Evolutionary conservation across 169 alveolate species (phyloP).

Genomic region (Fabrea salina): DNA sequence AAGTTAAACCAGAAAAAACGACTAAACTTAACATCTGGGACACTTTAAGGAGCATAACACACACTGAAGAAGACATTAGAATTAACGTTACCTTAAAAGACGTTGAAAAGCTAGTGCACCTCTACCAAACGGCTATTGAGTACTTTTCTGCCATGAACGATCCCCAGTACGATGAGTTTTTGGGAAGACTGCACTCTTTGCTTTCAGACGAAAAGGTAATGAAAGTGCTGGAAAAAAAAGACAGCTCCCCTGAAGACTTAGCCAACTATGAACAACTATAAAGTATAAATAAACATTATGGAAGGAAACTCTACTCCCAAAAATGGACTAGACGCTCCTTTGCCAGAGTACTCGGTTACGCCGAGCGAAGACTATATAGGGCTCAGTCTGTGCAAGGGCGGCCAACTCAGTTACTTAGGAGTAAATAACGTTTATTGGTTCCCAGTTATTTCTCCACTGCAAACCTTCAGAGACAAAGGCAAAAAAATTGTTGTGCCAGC

Average conservation of each 20-base stretch:
- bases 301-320: too few species aligned
- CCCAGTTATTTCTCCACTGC: too few species aligned
- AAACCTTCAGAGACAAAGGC: too few species aligned
- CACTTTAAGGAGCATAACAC: not conserved
- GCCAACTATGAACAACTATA: not conserved
- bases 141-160: constrained; percentile 58
- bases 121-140: constrained; percentile 49
- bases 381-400: too few species aligned
- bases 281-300: too few species aligned
- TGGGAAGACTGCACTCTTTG: constrained; percentile 39
- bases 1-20: not conserved
- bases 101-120: constrained; percentile 30
- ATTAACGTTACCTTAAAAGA: not conserved
- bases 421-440: too few species aligned
- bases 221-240: constrained; percentile 15
- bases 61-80: constrained; percentile 8
- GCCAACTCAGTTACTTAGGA: too few species aligned
- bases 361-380: too few species aligned
- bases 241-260: not conserved
- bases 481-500: too few species aligned
- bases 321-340: too few species aligned
- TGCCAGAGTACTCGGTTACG: too few species aligned
- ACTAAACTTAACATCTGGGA: constrained; percentile 7
- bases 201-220: constrained; percentile 32
- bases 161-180: constrained; percentile 35